Evolutionary conservation across 768 basidiomycete species (phyloP).

Genomic region (Tricholoma sp.): DNA sequence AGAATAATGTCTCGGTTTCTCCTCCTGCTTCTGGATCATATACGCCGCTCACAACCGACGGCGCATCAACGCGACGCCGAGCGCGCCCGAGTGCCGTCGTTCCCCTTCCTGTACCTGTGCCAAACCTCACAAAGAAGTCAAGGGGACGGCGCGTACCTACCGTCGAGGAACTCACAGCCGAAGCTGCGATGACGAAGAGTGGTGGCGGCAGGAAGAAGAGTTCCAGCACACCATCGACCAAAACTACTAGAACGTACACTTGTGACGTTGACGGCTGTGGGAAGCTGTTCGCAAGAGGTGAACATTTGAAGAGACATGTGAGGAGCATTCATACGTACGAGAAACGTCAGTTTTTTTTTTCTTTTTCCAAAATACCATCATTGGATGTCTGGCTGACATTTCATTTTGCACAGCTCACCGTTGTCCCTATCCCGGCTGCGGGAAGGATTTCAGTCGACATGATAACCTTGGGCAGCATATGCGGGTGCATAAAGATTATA

Average conservation of each 20-base stretch:
- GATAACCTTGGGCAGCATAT: slow-evolving; percentile 89
- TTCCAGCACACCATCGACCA: slow-evolving; percentile 1
- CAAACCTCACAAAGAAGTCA: slow-evolving; percentile 45
- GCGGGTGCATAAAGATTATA: slow-evolving; percentile 66
- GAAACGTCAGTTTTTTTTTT: slow-evolving; percentile 54
- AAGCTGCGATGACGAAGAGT: slow-evolving; percentile 4
- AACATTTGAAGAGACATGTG: slow-evolving; percentile 81
- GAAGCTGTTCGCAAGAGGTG: slow-evolving; percentile 74
- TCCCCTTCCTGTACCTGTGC: slow-evolving; percentile 40
- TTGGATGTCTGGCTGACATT: not conserved
- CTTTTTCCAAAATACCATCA: not conserved
- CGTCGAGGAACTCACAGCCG: slow-evolving; percentile 19
- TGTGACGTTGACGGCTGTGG: slow-evolving; percentile 71
- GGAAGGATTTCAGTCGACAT: slow-evolving; percentile 80
- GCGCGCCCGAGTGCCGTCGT: slow-evolving; percentile 21
- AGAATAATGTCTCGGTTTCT: slow-evolving; percentile 6
- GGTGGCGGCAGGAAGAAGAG: slow-evolving; percentile 14
- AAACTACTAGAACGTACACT: slow-evolving; percentile 43
- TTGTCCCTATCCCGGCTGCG: slow-evolving; percentile 76
- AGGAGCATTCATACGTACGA: slow-evolving; percentile 79
- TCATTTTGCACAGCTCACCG: slow-evolving; percentile 53
- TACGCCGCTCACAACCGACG: not conserved
- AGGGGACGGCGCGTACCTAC: slow-evolving; percentile 46
- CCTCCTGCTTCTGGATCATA: slow-evolving; percentile 8
- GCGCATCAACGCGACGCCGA: slow-evolving; percentile 8